phyloP scores from a whole-genome alignment of 306 rosid genomes.

The Leucaena leucocephala region DNA sequence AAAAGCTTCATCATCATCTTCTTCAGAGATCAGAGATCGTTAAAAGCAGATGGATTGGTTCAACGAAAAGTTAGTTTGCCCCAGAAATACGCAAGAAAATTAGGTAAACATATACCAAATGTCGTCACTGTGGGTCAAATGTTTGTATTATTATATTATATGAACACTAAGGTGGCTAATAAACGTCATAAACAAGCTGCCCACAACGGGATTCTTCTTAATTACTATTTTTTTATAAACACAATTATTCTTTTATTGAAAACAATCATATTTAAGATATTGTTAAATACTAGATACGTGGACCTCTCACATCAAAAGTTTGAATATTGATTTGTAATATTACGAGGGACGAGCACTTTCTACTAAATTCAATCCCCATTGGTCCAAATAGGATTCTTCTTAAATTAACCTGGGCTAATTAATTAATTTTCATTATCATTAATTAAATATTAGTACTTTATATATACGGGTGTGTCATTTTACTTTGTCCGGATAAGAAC shows the following conservation, averaged over 20 bases:
- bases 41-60: neutral
- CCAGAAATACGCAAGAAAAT: neutral
- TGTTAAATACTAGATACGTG: too few relatives aligned
- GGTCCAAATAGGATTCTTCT: constrained; percentile 10
- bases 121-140: neutral
- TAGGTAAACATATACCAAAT: constrained; percentile 1
- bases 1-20: neutral
- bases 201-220: too few relatives aligned
- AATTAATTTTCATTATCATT: neutral
- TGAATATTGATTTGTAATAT: too few relatives aligned
- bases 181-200: neutral
- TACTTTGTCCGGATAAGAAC: neutral
- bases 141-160: neutral
- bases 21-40: neutral
- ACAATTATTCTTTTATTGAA: too few relatives aligned
- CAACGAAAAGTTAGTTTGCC: constrained; percentile 11
- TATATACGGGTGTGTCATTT: too few relatives aligned
- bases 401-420: neutral
- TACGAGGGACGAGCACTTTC: too few relatives aligned
- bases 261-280: too few relatives aligned
- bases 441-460: neutral
- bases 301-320: too few relatives aligned
- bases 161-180: neutral
- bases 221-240: too few relatives aligned
- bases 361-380: too few relatives aligned